Evolutionary conservation across 2,329 filamentous ascomycete species (phyloP).

Genomic region (Cordyceps cicadae): DNA sequence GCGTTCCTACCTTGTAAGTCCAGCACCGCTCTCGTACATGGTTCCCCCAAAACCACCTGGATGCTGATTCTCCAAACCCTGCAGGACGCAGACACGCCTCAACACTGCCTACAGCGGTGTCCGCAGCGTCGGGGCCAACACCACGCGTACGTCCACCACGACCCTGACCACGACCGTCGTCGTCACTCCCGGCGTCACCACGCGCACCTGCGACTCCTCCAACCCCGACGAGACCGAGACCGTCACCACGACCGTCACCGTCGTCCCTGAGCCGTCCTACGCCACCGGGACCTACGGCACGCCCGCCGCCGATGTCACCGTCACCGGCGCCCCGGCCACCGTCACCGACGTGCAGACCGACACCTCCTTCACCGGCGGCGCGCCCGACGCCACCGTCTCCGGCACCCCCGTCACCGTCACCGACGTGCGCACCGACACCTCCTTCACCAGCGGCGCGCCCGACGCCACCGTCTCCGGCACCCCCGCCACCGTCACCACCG

Average conservation of each 20-base stretch:
- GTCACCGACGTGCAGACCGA: conserved; percentile 5
- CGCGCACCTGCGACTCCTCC: not conserved
- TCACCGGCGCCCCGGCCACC: conserved; percentile 2
- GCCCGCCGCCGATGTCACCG: conserved; percentile 8
- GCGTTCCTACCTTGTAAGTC: conserved; percentile 29
- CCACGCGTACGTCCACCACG: conserved; percentile 19
- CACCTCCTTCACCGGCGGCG: conserved; percentile 6
- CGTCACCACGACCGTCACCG: conserved; percentile 19
- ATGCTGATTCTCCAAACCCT: not conserved
- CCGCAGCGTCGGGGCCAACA: conserved; percentile 13
- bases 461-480: conserved; percentile 24
- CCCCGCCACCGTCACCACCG: conserved; percentile 24
- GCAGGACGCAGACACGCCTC: conserved; percentile 26
- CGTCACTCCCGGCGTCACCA: not conserved
- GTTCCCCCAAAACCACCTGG: too few species aligned
- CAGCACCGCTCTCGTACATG: not conserved
- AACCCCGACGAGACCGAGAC: not conserved
- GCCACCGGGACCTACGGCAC: not conserved
- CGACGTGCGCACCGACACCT: conserved; percentile 18
- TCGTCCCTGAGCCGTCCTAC: not conserved
- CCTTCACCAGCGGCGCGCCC: conserved; percentile 22
- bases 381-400: conserved; percentile 19
- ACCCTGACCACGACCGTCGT: conserved; percentile 17
- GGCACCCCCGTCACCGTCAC: conserved; percentile 20
- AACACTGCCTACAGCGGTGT: conserved; percentile 26